phyloP scores from a whole-genome alignment of 2,329 filamentous ascomycete species.

The Dactylonectria macrodidyma region DNA sequence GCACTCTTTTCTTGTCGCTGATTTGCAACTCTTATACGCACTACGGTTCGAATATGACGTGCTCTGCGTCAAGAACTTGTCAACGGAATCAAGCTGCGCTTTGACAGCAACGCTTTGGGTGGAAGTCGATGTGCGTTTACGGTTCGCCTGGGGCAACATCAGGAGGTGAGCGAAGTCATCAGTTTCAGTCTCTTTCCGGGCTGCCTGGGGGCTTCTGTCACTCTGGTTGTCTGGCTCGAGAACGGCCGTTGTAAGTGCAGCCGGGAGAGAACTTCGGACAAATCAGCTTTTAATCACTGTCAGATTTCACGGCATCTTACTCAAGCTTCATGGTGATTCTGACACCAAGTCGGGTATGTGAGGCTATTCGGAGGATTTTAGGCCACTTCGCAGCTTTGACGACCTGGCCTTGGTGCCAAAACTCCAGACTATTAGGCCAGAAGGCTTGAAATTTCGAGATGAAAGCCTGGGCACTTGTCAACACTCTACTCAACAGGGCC shows the following conservation, averaged over 20 bases:
- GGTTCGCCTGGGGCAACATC: slow-evolving; percentile 27
- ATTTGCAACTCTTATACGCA: slow-evolving; percentile 47
- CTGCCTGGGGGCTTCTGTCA: slow-evolving; percentile 14
- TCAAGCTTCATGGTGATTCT: slow-evolving; percentile 44
- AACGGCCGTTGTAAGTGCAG: slow-evolving; percentile 33
- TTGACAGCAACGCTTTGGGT: slow-evolving; percentile 34
- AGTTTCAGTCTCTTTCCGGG: slow-evolving; percentile 13
- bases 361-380: slow-evolving; percentile 49
- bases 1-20: slow-evolving; percentile 42
- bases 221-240: slow-evolving; percentile 33
- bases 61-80: slow-evolving; percentile 47
- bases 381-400: slow-evolving; percentile 49
- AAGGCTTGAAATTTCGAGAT: slow-evolving; percentile 59
- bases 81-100: slow-evolving; percentile 44
- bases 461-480: slow-evolving; percentile 52
- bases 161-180: slow-evolving; percentile 41
- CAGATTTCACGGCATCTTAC: slow-evolving; percentile 16
- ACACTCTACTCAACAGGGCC: background rate
- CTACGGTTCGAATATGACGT: slow-evolving; percentile 47
- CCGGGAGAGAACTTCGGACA: slow-evolving; percentile 27
- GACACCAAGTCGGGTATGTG: slow-evolving; percentile 38
- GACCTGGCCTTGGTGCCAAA: slow-evolving; percentile 51
- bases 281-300: background rate
- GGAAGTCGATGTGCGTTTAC: background rate
- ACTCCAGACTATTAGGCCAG: slow-evolving; percentile 58